Percentiles rank a stretch among this genome's conserved stretches.
Conservation (phyloP, 176 grass and related monocot species). For the Dactylis glomerata region DNA sequence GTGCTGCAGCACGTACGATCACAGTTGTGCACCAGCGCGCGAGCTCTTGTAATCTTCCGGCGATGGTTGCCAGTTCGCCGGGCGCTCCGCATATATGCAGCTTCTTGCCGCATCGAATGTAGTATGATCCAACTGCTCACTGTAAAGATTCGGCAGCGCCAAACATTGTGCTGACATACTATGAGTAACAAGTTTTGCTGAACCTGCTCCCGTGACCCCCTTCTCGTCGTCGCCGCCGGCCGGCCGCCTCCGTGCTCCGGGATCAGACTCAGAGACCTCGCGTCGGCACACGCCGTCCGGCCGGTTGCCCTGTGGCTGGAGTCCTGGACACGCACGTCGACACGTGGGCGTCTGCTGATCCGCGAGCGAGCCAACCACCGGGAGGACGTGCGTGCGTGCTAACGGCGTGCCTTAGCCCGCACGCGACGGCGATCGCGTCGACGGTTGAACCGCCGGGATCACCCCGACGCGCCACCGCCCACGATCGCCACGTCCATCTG, state of each 20-base stretch:
- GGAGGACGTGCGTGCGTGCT: background rate
- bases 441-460: constrained; percentile 30
- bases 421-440: constrained; percentile 27
- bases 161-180: background rate
- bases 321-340: background rate
- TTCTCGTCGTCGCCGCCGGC: too few species aligned
- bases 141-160: background rate
- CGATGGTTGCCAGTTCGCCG: background rate
- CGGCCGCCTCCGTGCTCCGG: too few species aligned
- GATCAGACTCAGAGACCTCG: too few species aligned
- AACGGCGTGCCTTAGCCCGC: constrained; percentile 22
- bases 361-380: background rate
- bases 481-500: constrained; percentile 22
- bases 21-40: background rate
- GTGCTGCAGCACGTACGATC: background rate
- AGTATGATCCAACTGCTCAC: background rate
- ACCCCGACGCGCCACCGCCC: constrained; percentile 13
- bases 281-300: background rate
- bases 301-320: background rate
- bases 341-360: background rate
- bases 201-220: background rate
- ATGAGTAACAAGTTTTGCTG: background rate
- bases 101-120: background rate
- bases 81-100: background rate
- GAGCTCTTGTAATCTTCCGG: constrained; percentile 1